Evolutionary conservation across 331 rosid genomes (phyloP), one percentile per base, ranked within the genome.

Genomic region (Malus hybrid): DNA sequence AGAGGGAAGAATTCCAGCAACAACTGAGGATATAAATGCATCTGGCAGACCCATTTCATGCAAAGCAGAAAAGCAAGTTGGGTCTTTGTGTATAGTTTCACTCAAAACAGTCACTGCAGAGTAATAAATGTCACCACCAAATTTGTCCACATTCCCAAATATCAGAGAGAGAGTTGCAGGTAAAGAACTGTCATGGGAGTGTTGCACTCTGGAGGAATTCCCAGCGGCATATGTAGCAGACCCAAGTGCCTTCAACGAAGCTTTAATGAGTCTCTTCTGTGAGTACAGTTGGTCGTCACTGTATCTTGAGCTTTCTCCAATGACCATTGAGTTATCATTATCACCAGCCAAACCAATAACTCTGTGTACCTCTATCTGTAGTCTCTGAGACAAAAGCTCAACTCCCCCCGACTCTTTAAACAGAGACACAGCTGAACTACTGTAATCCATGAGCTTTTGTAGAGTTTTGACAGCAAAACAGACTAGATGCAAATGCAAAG

Each of bases 81-180:
- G 97, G 77, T 95, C 99, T 84, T 89, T 95, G 89, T 95, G 99
- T 83, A 95, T 95, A 62, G 91, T 90, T 88, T 95, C 99, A 84
- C 97, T 95, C 97, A 95, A 86, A 64, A 95, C 93, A 71, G 97
- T 92, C 84, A 90, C 99, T 77, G 99, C 97, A 46, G 99, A 94
- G 86, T 87, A 86, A 87, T 92, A 94, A 84, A 94, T 92, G 79
- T 94, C 97, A 53, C 99, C 99, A 67, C 99, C 99, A 84, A 95
- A 92, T 80, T 95, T 95, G 68, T 80, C 89, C 61, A 86, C 85
- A 68, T 92, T 90, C 57, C 82, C 85, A 78, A 92, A 92, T 82
- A 95, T 87, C 82, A 78, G 76, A 28, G 86, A 82, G 42, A 95
- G 75, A 39, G 96, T 92, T 29, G 86, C 89, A 77, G 97, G 97